Base-by-base conservation (phyloP, 768 basidiomycete species). In the Podaxis mareebaensis region DNA sequence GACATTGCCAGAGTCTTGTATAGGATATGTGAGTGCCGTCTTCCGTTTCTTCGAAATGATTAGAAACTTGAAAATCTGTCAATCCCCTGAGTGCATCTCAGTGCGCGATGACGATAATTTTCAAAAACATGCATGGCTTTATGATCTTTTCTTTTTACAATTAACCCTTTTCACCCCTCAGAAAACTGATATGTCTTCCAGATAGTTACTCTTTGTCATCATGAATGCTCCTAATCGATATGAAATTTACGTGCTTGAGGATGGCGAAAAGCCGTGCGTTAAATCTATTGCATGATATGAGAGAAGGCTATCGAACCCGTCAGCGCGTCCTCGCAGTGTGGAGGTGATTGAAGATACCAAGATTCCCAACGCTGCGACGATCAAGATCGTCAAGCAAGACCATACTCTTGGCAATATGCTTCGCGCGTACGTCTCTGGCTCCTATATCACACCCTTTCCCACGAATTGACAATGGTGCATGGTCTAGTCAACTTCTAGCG, bases 151-250 rank as follows among this genome's bases (percentile, higher is more conserved):
- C 36, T 36, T 48, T 26, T 13, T 15, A 3, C 22, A 22, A 2
- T 12, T n/a, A 8, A 20, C 48, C 44, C 56, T 36, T 61, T 51
- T 59, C 56, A 58, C 58, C 40, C 62, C 36, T 53, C 52, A 51
- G 49, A 55, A 46, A 59, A 64, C 64, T 61, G 55, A 68, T 65
- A 46, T 51, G 58, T n/a, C 54, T 44, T 33, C 61, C 65, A 65
- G 64, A 65, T 66, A 64, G 65, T 63, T 59, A 58, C 15, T 46
- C 57, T 64, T 65, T 52, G 20, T 51, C 61, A 67, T 51, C 67
- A 93, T 97, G 91, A 99, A 99, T 78, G 95, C 95, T 52, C 95
- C 95, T n/a, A 88, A 89, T 73, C 87, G 96, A 67, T 92, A 89
- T 71, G 95, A 97, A 76, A 82, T 93, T 67, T 97, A 87, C 74